phyloP scores from a whole-genome alignment of 306 rosid species.

The Dalbergia cochinchinensis region DNA sequence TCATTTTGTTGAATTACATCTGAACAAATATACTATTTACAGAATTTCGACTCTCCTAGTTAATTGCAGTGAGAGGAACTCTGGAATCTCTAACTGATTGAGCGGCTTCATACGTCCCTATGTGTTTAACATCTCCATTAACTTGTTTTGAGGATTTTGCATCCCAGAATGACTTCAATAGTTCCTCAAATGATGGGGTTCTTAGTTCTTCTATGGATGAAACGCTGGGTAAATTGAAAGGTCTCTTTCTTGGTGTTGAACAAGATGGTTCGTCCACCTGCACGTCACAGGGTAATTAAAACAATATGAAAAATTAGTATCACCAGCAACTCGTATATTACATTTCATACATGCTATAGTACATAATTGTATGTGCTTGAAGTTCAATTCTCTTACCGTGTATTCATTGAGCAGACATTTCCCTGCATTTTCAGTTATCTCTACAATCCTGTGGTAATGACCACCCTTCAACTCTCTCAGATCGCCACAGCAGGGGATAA shows the following conservation, averaged over 20 bases:
- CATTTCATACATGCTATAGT: background rate
- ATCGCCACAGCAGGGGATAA: constrained; percentile 89
- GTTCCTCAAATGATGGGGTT: constrained; percentile 95
- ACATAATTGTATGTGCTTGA: constrained; percentile 1
- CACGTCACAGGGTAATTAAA: constrained; percentile 21
- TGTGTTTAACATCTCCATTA: constrained; percentile 86
- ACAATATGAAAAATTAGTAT: constrained; percentile 29
- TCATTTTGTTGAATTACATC: constrained; percentile 52
- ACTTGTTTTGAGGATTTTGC: constrained; percentile 72
- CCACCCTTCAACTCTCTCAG: constrained; percentile 91
- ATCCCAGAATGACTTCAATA: constrained; percentile 89
- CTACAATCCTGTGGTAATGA: constrained; percentile 88
- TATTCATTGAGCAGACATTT: constrained; percentile 84
- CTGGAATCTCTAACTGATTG: constrained; percentile 95
- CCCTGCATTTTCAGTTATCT: constrained; percentile 95
- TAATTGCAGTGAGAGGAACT: constrained; percentile 95
- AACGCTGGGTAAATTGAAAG: constrained; percentile 84
- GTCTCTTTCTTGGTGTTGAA: constrained; percentile 93
- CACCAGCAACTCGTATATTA: background rate
- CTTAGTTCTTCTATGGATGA: constrained; percentile 88
- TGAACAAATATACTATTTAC: constrained; percentile 75
- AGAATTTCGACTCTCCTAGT: constrained; percentile 61
- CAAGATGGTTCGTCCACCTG: constrained; percentile 99
- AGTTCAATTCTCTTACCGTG: constrained; percentile 59
- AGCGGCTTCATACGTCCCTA: constrained; percentile 75